These are phyloP conservation scores for Daldinia vernicosa DNA, from an alignment of 495 filamentous ascomycete genomes.

Conservation along the genomic window DNA sequence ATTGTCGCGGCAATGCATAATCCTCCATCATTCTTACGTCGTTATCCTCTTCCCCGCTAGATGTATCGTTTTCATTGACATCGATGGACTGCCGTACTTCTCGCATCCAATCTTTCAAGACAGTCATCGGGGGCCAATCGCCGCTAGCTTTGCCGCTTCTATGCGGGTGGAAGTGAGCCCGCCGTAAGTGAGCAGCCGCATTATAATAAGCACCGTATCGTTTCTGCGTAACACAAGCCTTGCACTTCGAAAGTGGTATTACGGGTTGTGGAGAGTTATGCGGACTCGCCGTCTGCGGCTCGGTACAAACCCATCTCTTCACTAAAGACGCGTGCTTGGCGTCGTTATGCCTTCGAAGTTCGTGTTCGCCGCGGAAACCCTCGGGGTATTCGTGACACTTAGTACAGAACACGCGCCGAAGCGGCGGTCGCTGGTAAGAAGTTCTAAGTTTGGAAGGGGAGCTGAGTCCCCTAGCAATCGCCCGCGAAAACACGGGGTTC, in stretches of 20 bases:
- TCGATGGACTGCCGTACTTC: slow-evolving; percentile 68
- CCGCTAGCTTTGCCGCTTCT: slow-evolving; percentile 88
- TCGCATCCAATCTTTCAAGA: slow-evolving; percentile 85
- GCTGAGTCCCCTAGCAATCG: slow-evolving; percentile 49
- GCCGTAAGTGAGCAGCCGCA: slow-evolving; percentile 88
- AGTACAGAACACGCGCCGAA: slow-evolving; percentile 79
- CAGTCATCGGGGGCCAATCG: slow-evolving; percentile 85
- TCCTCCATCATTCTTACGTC: slow-evolving; percentile 54
- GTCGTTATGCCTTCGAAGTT: slow-evolving; percentile 86
- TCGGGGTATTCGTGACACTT: slow-evolving; percentile 83
- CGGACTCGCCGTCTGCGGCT: slow-evolving; percentile 50
- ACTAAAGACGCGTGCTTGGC: slow-evolving; percentile 77
- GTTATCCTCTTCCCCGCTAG: slow-evolving; percentile 57
- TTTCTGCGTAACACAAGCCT: slow-evolving; percentile 77
- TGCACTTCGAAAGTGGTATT: slow-evolving; percentile 83
- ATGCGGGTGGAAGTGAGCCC: slow-evolving; percentile 84
- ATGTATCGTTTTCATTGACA: slow-evolving; percentile 57
- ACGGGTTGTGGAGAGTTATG: slow-evolving; percentile 61
- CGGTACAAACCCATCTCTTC: slow-evolving; percentile 81
- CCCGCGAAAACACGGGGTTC: slow-evolving; percentile 54
- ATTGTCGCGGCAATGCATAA: slow-evolving; percentile 52
- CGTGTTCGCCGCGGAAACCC: slow-evolving; percentile 94
- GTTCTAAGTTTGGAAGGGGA: slow-evolving; percentile 69
- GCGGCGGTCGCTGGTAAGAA: slow-evolving; percentile 77
- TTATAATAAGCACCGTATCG: slow-evolving; percentile 99